A percentile compares a stretch with the other conserved stretches of the same genome.
These are phyloP conservation scores for Syzygium grande DNA, from an alignment of 345 rosid species.

Conservation along the genomic window DNA sequence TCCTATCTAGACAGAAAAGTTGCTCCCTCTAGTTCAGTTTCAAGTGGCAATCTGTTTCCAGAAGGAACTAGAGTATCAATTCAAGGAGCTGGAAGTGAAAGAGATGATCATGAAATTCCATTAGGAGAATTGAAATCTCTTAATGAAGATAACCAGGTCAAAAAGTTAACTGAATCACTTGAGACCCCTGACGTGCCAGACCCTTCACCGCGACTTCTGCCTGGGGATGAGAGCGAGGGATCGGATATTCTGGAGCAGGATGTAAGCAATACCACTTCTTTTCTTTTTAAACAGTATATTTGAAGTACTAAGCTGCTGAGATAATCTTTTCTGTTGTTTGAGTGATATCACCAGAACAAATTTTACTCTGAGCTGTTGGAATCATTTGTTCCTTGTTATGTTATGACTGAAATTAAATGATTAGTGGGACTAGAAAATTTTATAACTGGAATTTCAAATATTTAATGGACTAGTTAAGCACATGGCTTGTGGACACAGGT, in stretches of 20 bases:
- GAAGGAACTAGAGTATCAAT: slow-evolving; percentile 25
- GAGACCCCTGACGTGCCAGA: slow-evolving; percentile 26
- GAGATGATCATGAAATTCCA: neutral
- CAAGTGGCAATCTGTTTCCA: slow-evolving; percentile 30
- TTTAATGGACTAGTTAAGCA: neutral
- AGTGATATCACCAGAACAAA: neutral
- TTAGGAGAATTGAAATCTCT: neutral
- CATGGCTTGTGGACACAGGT: neutral
- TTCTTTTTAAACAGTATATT: neutral
- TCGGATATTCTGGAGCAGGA: slow-evolving; percentile 81
- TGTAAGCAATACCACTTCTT: slow-evolving; percentile 46
- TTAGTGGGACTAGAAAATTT: neutral
- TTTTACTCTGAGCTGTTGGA: neutral
- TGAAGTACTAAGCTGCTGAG: neutral
- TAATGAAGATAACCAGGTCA: slow-evolving; percentile 17
- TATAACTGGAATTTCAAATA: neutral
- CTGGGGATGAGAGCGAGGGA: slow-evolving; percentile 59
- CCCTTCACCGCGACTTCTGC: slow-evolving; percentile 28
- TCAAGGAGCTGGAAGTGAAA: neutral
- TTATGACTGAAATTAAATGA: neutral
- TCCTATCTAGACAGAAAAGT: slow-evolving; percentile 31
- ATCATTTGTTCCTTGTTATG: neutral
- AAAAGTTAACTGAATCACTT: slow-evolving; percentile 25
- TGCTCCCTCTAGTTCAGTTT: slow-evolving; percentile 27
- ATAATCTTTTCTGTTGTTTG: neutral